Percentiles rank a stretch among this genome's conserved stretches.
Conservation (phyloP, 305 asterid species). For the Coffea humblotiana region DNA sequence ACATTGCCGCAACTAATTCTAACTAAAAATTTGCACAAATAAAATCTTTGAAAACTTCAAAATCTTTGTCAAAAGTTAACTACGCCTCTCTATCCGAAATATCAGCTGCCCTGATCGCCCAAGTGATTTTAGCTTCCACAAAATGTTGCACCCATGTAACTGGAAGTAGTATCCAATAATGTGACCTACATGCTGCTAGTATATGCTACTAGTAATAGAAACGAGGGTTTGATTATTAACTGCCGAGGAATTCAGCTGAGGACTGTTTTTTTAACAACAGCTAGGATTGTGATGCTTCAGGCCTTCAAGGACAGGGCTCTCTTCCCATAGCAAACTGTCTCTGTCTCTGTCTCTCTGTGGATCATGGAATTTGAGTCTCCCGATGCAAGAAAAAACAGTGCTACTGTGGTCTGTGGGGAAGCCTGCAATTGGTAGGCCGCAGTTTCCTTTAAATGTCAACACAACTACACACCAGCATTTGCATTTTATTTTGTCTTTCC, state of each 20-base stretch:
- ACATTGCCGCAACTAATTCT: background rate
- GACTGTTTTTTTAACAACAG: slow-evolving; percentile 32
- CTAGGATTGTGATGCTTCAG: slow-evolving; percentile 58
- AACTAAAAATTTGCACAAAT: background rate
- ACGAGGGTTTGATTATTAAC: background rate
- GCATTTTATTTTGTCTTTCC: no score
- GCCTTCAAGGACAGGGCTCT: slow-evolving; percentile 38
- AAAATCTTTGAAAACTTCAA: background rate
- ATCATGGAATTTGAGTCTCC: slow-evolving; percentile 73
- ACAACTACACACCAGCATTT: no score
- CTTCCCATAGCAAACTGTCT: slow-evolving; percentile 30
- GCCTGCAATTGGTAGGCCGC: no score
- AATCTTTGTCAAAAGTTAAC: background rate
- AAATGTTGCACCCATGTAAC: background rate
- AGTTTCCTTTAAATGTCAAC: no score
- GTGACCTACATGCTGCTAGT: no score
- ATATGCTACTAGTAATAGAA: background rate
- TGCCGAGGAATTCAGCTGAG: slow-evolving; percentile 7
- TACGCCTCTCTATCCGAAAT: background rate
- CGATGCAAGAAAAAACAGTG: slow-evolving; percentile 41
- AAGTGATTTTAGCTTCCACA: background rate
- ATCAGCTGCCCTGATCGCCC: background rate
- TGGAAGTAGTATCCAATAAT: background rate
- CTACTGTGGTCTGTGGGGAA: slow-evolving; percentile 11
- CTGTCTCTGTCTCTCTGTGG: slow-evolving; percentile 25